Evolutionary conservation across 2,329 filamentous ascomycete species (phyloP), one percentile per base, ranked within the genome.

Genomic region (Bisporella sp.): DNA sequence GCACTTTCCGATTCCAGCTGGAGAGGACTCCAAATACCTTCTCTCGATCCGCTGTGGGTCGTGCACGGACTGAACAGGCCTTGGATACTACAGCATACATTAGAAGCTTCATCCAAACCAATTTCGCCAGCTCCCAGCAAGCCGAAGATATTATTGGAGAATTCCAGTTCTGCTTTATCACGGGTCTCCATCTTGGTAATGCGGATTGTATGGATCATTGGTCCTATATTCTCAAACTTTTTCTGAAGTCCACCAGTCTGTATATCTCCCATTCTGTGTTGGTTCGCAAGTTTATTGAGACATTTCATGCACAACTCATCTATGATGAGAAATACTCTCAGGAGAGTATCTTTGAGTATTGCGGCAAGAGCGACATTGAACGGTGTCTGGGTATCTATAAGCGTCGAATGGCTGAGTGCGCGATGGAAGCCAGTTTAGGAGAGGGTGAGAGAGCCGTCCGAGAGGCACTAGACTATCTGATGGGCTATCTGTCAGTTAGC

Each of bases 171-270:
- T 73, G 74, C 41, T 84, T 77, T 57, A 59, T 84, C 4, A 75
- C 74, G 0, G 80, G 79, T 37, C 73, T 76, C 61, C 71, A 79
- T 49, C 72, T 84, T 1, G 74, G 76, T 40, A 84, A 82, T 61
- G 67, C 76, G 41, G 70, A 77, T 6, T 84, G 80, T 56, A 68
- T 82, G 41, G 77, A 81, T 54, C 79, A 84, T 54, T 84, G 80
- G 81, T 78, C 74, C 69, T 72, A 80, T 58, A 71, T 81, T 54
- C 69, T 76, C 39, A 72, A 69, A 45, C 60, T 81, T 21, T 21
- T 21, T 21, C 21, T 21, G 21, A 21, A 33, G 58, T 81, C 8
- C 71, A 84, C 44, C 72, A 73, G 30, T 73, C 77, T 2, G 73
- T 74, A 58, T 55, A 58, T 7, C 72, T 84, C 1, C 66, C 71